Evolutionary conservation across 768 basidiomycete genomes (phyloP).

Genomic region (Lyophyllum atratum): DNA sequence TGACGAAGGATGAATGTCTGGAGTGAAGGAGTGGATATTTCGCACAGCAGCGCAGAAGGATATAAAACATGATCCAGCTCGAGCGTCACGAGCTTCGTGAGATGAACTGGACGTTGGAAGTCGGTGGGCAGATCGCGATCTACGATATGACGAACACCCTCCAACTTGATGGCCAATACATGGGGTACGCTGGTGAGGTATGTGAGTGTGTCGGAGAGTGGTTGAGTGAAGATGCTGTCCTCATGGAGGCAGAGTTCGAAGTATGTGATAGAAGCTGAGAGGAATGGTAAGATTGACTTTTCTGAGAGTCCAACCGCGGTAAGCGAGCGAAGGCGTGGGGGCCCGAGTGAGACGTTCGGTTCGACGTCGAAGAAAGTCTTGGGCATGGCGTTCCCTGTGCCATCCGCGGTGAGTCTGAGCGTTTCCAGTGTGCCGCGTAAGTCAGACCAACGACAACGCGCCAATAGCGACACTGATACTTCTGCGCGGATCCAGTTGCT

Average conservation of each 20-base stretch:
- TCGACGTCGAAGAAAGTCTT: conserved; percentile 16
- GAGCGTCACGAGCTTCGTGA: conserved; percentile 23
- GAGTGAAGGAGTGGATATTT: conserved; percentile 22
- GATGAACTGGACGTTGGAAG: conserved; percentile 1
- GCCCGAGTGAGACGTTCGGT: not conserved
- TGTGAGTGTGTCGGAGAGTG: conserved; percentile 4
- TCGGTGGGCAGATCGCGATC: not conserved
- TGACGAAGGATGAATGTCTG: conserved; percentile 23
- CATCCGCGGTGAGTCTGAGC: conserved; percentile 15
- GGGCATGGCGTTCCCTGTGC: not conserved
- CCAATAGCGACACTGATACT: conserved; percentile 20
- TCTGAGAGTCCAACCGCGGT: conserved; percentile 13
- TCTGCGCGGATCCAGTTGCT: conserved; percentile 30
- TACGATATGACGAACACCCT: conserved; percentile 6
- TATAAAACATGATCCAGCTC: conserved; percentile 16
- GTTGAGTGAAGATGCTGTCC: not conserved
- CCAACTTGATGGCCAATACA: conserved; percentile 20
- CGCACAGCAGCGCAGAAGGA: conserved; percentile 20
- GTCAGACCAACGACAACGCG: conserved; percentile 19
- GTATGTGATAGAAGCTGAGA: conserved; percentile 26
- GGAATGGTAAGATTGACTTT: conserved; percentile 22
- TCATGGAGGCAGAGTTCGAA: conserved; percentile 16
- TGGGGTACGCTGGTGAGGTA: conserved; percentile 19
- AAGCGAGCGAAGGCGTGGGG: conserved; percentile 23
- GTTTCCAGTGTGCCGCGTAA: conserved; percentile 19